Percentiles rank a stretch among this genome's conserved stretches.
Evolutionary conservation across 164 flowering plant species (phyloP).

Genomic region (Magnolia kwangsiensis): DNA sequence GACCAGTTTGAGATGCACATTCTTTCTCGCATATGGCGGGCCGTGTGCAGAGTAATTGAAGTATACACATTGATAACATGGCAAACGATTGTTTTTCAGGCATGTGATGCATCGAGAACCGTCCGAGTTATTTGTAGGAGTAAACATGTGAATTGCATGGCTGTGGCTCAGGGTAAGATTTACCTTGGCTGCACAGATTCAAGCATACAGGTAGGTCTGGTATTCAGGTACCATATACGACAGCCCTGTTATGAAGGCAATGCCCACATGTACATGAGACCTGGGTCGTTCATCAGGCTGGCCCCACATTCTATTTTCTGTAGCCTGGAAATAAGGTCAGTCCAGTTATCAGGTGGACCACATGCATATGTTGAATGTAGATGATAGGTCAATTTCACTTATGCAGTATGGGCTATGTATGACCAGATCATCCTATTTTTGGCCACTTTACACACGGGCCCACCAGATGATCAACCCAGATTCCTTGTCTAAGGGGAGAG

Average conservation of each 20-base stretch:
- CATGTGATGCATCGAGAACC: slow-evolving; percentile 50
- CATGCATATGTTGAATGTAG: neutral
- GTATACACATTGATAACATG: neutral
- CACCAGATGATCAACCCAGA: neutral
- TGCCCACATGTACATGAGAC: neutral
- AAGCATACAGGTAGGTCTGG: slow-evolving; percentile 64
- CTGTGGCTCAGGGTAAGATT: slow-evolving; percentile 44
- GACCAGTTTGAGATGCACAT: neutral
- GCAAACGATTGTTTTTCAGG: slow-evolving; percentile 29
- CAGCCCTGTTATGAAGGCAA: neutral
- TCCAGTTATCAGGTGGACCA: no score
- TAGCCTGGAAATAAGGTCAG: neutral
- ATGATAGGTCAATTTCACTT: neutral
- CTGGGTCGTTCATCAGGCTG: neutral
- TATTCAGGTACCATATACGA: neutral
- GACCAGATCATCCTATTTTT: neutral
- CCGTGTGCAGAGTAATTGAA: no score
- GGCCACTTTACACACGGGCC: neutral
- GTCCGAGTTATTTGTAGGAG: slow-evolving; percentile 42
- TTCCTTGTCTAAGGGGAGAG: no score
- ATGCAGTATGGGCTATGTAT: neutral
- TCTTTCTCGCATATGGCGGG: neutral
- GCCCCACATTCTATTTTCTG: neutral
- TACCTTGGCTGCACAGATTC: slow-evolving; percentile 70
- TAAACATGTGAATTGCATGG: slow-evolving; percentile 49